A percentile compares a stretch with the other conserved stretches of the same genome.
Conservation (phyloP, 2,329 filamentous ascomycete genomes). For the Periglandula ipomoeae region DNA sequence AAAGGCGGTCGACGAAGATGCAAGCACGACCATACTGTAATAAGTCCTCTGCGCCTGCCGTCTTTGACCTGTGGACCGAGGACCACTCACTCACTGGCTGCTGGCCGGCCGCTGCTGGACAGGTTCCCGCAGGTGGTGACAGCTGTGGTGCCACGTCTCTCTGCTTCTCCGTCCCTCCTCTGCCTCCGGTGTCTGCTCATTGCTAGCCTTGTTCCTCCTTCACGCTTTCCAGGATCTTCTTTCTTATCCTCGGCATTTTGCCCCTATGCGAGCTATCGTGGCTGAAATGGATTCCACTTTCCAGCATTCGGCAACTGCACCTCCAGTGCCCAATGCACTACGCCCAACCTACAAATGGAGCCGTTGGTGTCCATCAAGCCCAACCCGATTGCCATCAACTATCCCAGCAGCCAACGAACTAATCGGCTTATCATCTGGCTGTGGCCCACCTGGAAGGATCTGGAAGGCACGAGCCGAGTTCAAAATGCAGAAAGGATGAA, state of each 20-base stretch:
- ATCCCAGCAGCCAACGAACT: background rate
- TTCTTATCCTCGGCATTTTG: background rate
- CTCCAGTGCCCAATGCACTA: background rate
- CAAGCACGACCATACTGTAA: too few relatives aligned
- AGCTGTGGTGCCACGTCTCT: constrained; percentile 7
- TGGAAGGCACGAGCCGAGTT: too few relatives aligned
- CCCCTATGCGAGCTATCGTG: background rate
- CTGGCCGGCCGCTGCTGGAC: background rate
- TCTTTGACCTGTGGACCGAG: background rate
- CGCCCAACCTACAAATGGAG: background rate
- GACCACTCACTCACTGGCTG: too few relatives aligned
- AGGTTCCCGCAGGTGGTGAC: background rate
- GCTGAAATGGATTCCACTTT: constrained; percentile 1
- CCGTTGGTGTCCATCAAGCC: background rate
- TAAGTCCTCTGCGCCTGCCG: background rate
- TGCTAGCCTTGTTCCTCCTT: background rate
- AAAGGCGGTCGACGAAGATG: constrained; percentile 3
- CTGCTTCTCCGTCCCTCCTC: background rate
- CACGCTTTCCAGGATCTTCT: too few relatives aligned
- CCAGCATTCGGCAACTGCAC: background rate
- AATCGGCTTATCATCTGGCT: too few relatives aligned
- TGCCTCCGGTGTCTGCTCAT: too few relatives aligned
- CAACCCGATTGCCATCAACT: background rate
- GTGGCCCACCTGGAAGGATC: background rate
- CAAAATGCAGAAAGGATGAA: too few relatives aligned